Base-by-base conservation (phyloP, 2,329 filamentous ascomycete genomes). In the Amauroascus niger region DNA sequence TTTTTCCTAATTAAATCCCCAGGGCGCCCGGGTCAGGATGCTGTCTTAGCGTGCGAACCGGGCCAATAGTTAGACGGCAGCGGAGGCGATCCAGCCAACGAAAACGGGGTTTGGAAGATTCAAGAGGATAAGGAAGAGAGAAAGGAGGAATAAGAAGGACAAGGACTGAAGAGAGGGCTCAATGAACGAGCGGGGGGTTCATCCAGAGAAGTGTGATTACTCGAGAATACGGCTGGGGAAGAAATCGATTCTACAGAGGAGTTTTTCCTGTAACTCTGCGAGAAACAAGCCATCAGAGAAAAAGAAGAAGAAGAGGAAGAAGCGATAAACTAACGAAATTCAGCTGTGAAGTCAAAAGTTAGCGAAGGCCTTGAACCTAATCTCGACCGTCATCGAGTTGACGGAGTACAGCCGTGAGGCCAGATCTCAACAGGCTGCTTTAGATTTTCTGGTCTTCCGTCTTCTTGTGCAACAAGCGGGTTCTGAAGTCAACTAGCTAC, bases 341-440 rank as follows among this genome's bases (percentile, higher is more conserved):
- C n/a, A 14, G 35, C 35, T 14, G 14, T 18, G 35, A 39, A 39
- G 40, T 43, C 32, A 49, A 49, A n/a, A 50, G n/a, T 41, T 50
- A 40, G 48, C 48, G 48, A 50, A 28, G 35, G 49, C 35, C 39
- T 51, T 44, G 49, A 51, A 51, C 49, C 32, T 39, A 40, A 40
- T 51, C 37, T 28, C 24, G 41, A 28, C 18, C 7, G 6, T 14
- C 6, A 13, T 26, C 20, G 40, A 43, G 11, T 20, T 7, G 11
- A 28, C 41, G 24, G n/a, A 11, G 32, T 20, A 6, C 18, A 22
- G 46, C 39, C 9, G 26, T 30, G 26, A 39, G 33, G 46, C 32
- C 46, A 49, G 46, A 49, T 49, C 46, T 24, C 32, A 49, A 49
- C 33, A 5, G n/a, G n/a, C n/a, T n/a, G 16, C 7, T 14, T 13